Base-by-base conservation (phyloP, 169 alveolate genomes). In the Eimeria praecox region DNA sequence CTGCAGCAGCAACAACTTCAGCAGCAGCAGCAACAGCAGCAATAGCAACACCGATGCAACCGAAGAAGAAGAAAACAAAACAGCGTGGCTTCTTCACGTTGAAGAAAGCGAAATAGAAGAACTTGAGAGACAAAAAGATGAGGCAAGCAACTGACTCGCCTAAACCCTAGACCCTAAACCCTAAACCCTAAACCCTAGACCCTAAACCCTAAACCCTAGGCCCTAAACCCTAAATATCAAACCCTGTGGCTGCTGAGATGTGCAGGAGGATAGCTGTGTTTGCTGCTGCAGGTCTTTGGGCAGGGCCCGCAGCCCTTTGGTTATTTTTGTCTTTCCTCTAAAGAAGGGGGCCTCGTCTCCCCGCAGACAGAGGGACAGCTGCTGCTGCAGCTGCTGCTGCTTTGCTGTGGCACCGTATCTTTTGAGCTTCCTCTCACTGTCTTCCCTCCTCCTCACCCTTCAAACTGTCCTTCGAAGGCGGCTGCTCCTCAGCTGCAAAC, bases 321-420 rank as follows among this genome's bases (percentile, higher is more conserved):
- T 46, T 85, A 44, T 44, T 85, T 85, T 38, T 85, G 62, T 12
- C 30, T 85, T 30, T n/a, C 80, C 54, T 22, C 80, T n/a, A 16
- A 54, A 35, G 80, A 38, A 0, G 80, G 59, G 24, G 46, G 38
- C 78, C 56, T 54, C 69, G 22, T 85, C 40, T 0, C 62, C 35
- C 78, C 92, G 3, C 80, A 49, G 27, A 71, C 62, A 12, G 54
- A 85, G 8, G 92, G 30, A n/a, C 56, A 35, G 59, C 92, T 85
- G 56, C 40, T 54, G 52, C 44, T 85, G 75, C 77, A 62, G 75
- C 80, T 85, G 78, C 92, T 85, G 92, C 92, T 62, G 42, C 80
- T 85, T 59, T 85, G 92, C 78, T 85, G 92, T 42, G 92, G 92
- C 78, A 9, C 92, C n/a, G n/a, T 85, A 42, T 85, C 92, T 24